Evolutionary conservation across 495 filamentous ascomycete genomes (phyloP), one percentile per base, ranked within the genome.

Genomic region (Lineolata rhizophorae): DNA sequence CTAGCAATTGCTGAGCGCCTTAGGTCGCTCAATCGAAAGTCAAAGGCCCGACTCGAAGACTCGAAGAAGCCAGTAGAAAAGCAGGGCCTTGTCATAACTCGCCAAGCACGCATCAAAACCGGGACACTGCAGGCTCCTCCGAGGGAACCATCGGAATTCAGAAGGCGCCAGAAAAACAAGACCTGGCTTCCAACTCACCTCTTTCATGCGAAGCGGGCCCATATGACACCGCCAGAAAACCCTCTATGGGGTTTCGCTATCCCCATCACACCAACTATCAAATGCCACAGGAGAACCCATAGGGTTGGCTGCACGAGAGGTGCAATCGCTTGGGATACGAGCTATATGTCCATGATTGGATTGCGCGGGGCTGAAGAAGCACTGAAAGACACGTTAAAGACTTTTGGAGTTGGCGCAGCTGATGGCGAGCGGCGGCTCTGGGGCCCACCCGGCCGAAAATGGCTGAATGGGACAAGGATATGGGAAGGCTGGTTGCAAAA

Each of bases 111-210:
- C 31, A 29, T 79, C 36, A 73, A 73, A 37, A 72, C 70, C 35
- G 65, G 80, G 42, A 61, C 55, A 25, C 57, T 91, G 5, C 72
- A 76, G 19, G 57, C 62, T 3, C 76, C 81, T 1, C 62, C 65
- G 0, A 64, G 64, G 28, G 57, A 72, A 2, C 61, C 67, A 14
- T 62, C 71, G 9, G 83, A 74, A 39, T 94, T 73, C 42, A 67
- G 71, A 37, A 93, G 83, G 55, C 70, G 87, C 1, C 87, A 97
- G 49, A 50, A 68, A 20, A 63, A 75, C 49, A 97, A 97, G 58
- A 76, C 72, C 0, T 95, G 87, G 87, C 61, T 97, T 2, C 90
- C 87, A 2, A 93, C 87, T 12, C 87, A 97, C 45, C 50, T 93
- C 32, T 97, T 71, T 58, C 87, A 93, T 56, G 75, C 84, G 11